These are phyloP conservation scores for Fusarium subtropicale DNA, from an alignment of 2,329 filamentous ascomycete species.

Conservation along the genomic window DNA sequence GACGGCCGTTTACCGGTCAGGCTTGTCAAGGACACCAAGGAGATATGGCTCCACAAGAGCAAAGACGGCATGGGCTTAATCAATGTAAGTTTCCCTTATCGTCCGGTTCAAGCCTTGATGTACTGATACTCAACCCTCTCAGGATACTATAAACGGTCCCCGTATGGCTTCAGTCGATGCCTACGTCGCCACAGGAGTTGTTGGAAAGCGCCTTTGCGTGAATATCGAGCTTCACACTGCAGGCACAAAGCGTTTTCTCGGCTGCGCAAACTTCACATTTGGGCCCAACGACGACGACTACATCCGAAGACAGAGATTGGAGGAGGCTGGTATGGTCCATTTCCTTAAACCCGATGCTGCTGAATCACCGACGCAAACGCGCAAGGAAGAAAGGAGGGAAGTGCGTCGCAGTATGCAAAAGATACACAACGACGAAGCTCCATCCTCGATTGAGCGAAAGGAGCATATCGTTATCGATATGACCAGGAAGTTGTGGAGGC, in stretches of 20 bases:
- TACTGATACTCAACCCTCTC: not conserved
- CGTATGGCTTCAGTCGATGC: conserved; percentile 44
- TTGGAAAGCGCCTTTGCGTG: conserved; percentile 6
- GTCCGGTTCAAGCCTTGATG: not conserved
- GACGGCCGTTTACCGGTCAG: not conserved
- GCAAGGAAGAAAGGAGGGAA: not conserved
- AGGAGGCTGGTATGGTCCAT: no score
- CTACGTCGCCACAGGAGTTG: conserved; percentile 16
- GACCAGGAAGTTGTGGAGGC: conserved; percentile 45
- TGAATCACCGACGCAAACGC: not conserved
- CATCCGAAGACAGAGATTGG: not conserved
- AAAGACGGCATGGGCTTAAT: conserved; percentile 21
- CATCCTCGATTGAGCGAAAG: not conserved
- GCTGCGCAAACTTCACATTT: conserved; percentile 21
- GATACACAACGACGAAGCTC: not conserved
- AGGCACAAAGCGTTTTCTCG: conserved; percentile 41
- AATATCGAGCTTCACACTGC: conserved; percentile 40
- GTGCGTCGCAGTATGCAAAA: not conserved
- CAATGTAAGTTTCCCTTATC: conserved; percentile 30
- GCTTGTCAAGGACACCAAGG: not conserved
- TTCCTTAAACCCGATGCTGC: no score
- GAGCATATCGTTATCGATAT: no score
- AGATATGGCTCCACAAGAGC: not conserved
- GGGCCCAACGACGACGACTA: not conserved
- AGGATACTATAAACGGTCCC: conserved; percentile 45